These are phyloP conservation scores for Lomentospora prolificans DNA, from an alignment of 2,329 filamentous ascomycete species.

Conservation along the genomic window DNA sequence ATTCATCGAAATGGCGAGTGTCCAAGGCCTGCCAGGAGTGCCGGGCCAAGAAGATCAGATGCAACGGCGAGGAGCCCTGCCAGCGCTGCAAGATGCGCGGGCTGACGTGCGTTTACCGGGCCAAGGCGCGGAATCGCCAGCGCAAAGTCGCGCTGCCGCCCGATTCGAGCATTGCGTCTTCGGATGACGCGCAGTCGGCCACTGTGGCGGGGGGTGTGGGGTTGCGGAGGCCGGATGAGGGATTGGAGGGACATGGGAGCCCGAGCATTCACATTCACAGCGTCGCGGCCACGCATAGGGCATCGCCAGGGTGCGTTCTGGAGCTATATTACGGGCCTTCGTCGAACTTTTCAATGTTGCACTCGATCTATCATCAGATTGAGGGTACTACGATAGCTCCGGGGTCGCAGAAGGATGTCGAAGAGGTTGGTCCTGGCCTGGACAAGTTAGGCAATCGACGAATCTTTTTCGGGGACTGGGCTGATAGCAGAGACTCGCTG, in stretches of 20 bases:
- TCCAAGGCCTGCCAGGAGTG: constrained; percentile 25
- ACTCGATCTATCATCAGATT: constrained; percentile 22
- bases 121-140: constrained; percentile 21
- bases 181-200: neutral
- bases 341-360: constrained; percentile 32
- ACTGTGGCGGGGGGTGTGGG: neutral
- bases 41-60: constrained; percentile 22
- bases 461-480: constrained; percentile 25
- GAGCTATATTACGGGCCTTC: constrained; percentile 37
- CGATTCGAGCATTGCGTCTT: neutral
- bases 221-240: neutral
- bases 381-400: constrained; percentile 17
- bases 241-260: neutral
- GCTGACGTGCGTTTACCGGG: constrained; percentile 20
- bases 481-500: constrained; percentile 20
- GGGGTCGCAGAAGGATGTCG: constrained; percentile 17
- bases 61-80: constrained; percentile 21
- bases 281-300: constrained; percentile 35
- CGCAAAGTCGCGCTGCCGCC: constrained; percentile 14
- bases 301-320: constrained; percentile 31
- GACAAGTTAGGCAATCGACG: constrained; percentile 20
- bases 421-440: constrained; percentile 21
- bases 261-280: constrained; percentile 26
- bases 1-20: constrained; percentile 12
- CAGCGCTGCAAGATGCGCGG: constrained; percentile 18